These are phyloP conservation scores for Wallacemonas sp. DNA, from an alignment of 208 protist species.

Conservation along the genomic window DNA sequence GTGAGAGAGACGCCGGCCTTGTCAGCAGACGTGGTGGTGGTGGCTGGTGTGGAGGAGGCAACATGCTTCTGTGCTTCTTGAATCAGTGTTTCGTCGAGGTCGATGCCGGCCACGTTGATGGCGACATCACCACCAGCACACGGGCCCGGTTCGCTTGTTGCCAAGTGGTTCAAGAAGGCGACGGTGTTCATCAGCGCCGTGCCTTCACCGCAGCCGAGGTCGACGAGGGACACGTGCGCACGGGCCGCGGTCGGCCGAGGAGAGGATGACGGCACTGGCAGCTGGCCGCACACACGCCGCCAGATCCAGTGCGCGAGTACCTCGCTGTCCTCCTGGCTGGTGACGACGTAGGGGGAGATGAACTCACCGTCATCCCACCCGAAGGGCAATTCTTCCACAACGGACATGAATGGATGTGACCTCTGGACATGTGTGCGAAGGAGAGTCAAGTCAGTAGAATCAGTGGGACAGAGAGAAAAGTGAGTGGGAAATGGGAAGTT, in stretches of 20 bases:
- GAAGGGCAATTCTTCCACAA: slow-evolving; percentile 54
- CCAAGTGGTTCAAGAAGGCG: not conserved
- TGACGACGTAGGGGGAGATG: slow-evolving; percentile 72
- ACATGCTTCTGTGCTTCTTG: slow-evolving; percentile 19
- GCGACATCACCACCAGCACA: slow-evolving; percentile 4
- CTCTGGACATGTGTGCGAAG: not conserved
- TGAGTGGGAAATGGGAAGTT: too few relatives aligned
- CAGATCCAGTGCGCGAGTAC: slow-evolving; percentile 44
- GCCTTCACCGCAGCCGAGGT: slow-evolving; percentile 78
- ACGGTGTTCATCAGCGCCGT: slow-evolving; percentile 30
- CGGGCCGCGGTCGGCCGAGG: not conserved
- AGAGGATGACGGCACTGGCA: too few relatives aligned
- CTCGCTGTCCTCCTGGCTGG: slow-evolving; percentile 31
- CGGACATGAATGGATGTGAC: not conserved
- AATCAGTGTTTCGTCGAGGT: slow-evolving; percentile 69
- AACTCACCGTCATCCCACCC: slow-evolving; percentile 80
- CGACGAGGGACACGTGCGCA: slow-evolving; percentile 37
- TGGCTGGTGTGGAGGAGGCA: not conserved
- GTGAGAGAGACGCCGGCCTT: slow-evolving; percentile 22
- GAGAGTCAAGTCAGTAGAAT: too few relatives aligned
- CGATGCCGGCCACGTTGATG: slow-evolving; percentile 39
- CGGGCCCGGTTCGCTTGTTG: not conserved
- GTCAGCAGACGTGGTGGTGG: slow-evolving; percentile 11
- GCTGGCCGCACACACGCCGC: slow-evolving; percentile 12
- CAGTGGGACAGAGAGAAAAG: too few relatives aligned